Evolutionary conservation across 2,329 filamentous ascomycete species (phyloP).

Genomic region (Trichoderma aggressivum): DNA sequence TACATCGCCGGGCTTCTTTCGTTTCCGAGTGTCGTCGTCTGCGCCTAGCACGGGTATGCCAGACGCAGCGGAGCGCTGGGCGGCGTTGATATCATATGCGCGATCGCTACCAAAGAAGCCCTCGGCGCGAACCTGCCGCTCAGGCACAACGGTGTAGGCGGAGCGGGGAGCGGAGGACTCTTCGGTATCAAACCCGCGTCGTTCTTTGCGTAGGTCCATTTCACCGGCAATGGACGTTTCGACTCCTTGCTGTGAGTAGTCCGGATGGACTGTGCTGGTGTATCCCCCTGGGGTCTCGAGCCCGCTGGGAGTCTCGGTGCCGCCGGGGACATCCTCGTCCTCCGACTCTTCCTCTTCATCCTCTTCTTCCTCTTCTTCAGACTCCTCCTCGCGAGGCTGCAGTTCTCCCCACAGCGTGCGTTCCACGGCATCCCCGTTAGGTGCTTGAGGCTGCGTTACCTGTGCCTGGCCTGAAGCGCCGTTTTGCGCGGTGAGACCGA

Average conservation of each 20-base stretch:
- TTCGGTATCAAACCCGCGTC: conserved; percentile 83
- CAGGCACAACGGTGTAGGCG: conserved; percentile 86
- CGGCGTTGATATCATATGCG: conserved; percentile 75
- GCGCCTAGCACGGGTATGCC: conserved; percentile 72
- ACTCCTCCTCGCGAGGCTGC: conserved; percentile 73
- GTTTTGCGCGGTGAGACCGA: conserved; percentile 63
- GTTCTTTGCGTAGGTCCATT: conserved; percentile 82
- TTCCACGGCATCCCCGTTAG: conserved; percentile 74
- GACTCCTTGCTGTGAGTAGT: conserved; percentile 62
- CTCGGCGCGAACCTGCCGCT: conserved; percentile 78
- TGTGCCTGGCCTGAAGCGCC: conserved; percentile 37
- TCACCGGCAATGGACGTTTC: conserved; percentile 78
- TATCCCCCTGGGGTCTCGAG: conserved; percentile 79
- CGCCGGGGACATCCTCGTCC: conserved; percentile 59
- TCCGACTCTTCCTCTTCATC: conserved; percentile 71
- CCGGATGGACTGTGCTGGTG: conserved; percentile 75
- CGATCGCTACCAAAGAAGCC: conserved; percentile 97
- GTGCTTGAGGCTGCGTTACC: conserved; percentile 37
- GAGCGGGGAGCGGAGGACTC: conserved; percentile 70
- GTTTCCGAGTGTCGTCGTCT: conserved; percentile 73
- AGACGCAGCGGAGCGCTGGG: conserved; percentile 36
- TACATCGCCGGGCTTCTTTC: conserved; percentile 94
- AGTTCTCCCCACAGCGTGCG: conserved; percentile 89
- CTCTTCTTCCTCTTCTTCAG: conserved; percentile 72
- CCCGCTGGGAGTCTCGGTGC: conserved; percentile 70